Conservation (phyloP, 2,329 filamentous ascomycete genomes). For the Colletotrichum abscissum region DNA sequence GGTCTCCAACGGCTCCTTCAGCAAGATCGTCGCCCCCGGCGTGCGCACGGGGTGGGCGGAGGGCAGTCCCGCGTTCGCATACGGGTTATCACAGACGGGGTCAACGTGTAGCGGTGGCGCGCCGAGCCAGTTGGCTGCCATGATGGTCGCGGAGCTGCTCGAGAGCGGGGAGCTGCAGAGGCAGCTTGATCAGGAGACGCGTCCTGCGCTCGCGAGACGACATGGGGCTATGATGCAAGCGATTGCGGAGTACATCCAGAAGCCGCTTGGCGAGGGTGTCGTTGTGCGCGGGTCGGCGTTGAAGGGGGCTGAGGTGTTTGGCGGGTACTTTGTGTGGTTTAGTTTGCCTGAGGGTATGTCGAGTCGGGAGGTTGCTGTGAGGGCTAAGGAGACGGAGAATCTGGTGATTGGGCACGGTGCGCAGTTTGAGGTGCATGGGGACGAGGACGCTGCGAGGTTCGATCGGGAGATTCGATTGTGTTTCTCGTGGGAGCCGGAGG, state of each 20-base stretch:
- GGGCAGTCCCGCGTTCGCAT: slow-evolving; percentile 66
- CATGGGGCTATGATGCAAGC: slow-evolving; percentile 66
- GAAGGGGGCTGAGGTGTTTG: slow-evolving; percentile 62
- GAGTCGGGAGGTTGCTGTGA: slow-evolving; percentile 65
- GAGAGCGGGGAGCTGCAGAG: slow-evolving; percentile 53
- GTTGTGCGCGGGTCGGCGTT: slow-evolving; percentile 50
- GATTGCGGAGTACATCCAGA: slow-evolving; percentile 65
- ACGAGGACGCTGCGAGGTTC: slow-evolving; percentile 66
- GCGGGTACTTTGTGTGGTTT: slow-evolving; percentile 91
- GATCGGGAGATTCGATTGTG: slow-evolving; percentile 72
- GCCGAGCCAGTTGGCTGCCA: slow-evolving; percentile 65
- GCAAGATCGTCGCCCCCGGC: slow-evolving; percentile 87
- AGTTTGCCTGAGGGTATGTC: slow-evolving; percentile 65
- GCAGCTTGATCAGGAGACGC: slow-evolving; percentile 54
- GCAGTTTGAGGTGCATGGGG: slow-evolving; percentile 75
- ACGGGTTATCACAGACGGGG: slow-evolving; percentile 64
- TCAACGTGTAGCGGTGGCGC: slow-evolving; percentile 68
- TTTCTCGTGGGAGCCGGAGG: slow-evolving; percentile 78
- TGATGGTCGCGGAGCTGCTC: slow-evolving; percentile 62
- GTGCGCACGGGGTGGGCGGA: slow-evolving; percentile 91
- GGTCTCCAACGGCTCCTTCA: slow-evolving; percentile 89
- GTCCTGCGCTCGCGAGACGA: slow-evolving; percentile 58
- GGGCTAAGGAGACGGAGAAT: slow-evolving; percentile 71
- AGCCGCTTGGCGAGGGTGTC: slow-evolving; percentile 67
- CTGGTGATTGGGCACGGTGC: slow-evolving; percentile 76